Evolutionary conservation across 805 yeast genomes (phyloP), one percentile per base, ranked within the genome.

Genomic region (Pichia kluyveri): DNA sequence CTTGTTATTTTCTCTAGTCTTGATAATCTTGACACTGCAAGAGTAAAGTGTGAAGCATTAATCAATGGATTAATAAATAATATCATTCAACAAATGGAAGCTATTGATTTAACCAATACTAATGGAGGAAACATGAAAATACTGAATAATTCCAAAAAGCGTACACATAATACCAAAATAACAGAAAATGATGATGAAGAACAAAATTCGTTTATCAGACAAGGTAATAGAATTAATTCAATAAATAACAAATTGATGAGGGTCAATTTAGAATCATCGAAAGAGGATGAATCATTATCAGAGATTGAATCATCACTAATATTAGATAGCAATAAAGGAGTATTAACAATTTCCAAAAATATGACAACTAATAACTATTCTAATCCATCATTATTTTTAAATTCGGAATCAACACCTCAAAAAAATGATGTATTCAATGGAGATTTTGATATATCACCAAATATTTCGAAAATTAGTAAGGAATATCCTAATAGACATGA

Each of bases 201-300:
- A 1, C 45, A 48, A n/a, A 27, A 43, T 7, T 45, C 46, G 11
- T 44, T 49, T 23, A 26, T 49, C 8, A 45, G 46, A 23, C 47
- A 50, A 26, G 46, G 49, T 14, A 51, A 50, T 39, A 48, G 55
- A 30, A 40, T 52, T 7, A 46, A 31, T 37, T 52, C 55, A 12
- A 43, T 52, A 3, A 52, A 50, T 42, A 46, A 45, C 38, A 51
- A 52, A 38, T 41, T 52, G 53, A 48, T 48, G 51, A 43, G 51
- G 51, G 37, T 48, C 51, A 48, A 44, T 48, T 48, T 48, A 8
- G 31, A n/a, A 4, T 42, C 8, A 40, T 41, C n/a, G 36, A 37
- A 19, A 17, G 41, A 8, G 18, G 27, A 9, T 18, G 49, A 49
- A 31, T 41, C 51, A 28, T 32, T 49, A 8, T 42, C 48, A 3